phyloP scores from a whole-genome alignment of 2,329 filamentous ascomycete genomes.

The Blastomyces emzantsi region DNA sequence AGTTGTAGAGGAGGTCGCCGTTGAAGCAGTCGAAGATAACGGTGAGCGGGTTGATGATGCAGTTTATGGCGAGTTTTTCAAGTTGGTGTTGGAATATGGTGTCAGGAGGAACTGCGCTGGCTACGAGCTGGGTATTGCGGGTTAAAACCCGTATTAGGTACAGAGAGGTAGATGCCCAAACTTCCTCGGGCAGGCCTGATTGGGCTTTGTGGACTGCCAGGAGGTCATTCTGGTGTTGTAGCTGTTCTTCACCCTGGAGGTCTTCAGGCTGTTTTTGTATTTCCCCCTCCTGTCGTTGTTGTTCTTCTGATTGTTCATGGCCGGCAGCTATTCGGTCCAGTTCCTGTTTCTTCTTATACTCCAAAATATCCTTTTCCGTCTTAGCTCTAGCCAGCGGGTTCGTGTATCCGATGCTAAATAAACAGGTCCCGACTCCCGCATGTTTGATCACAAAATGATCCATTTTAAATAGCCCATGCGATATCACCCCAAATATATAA shows the following conservation, averaged over 20 bases:
- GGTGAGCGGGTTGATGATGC: constrained; percentile 72
- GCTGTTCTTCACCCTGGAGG: not conserved
- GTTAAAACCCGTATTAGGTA: constrained; percentile 59
- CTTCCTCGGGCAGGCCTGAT: not conserved
- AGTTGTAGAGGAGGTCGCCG: constrained; percentile 59
- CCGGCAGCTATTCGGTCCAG: not conserved
- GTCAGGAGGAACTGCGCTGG: constrained; percentile 48
- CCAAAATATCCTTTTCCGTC: constrained; percentile 13
- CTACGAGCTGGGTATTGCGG: constrained; percentile 53
- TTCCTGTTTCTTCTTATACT: constrained; percentile 1
- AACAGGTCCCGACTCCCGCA: constrained; percentile 50
- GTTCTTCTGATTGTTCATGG: not conserved
- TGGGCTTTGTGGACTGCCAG: constrained; percentile 2
- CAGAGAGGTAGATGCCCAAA: constrained; percentile 36
- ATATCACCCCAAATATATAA: constrained; percentile 63
- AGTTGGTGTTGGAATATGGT: constrained; percentile 66
- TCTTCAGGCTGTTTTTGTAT: not conserved
- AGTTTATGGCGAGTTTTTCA: constrained; percentile 65
- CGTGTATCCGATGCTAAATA: constrained; percentile 42
- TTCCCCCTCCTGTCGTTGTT: constrained; percentile 6
- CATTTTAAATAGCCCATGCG: constrained; percentile 47
- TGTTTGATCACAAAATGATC: constrained; percentile 48
- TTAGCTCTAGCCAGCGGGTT: constrained; percentile 14
- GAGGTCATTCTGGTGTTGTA: constrained; percentile 3
- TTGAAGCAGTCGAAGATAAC: constrained; percentile 70